Percentiles rank a stretch among this genome's conserved stretches.
Evolutionary conservation across 495 filamentous ascomycete genomes (phyloP).

Genomic region (Penicillium argentinense): DNA sequence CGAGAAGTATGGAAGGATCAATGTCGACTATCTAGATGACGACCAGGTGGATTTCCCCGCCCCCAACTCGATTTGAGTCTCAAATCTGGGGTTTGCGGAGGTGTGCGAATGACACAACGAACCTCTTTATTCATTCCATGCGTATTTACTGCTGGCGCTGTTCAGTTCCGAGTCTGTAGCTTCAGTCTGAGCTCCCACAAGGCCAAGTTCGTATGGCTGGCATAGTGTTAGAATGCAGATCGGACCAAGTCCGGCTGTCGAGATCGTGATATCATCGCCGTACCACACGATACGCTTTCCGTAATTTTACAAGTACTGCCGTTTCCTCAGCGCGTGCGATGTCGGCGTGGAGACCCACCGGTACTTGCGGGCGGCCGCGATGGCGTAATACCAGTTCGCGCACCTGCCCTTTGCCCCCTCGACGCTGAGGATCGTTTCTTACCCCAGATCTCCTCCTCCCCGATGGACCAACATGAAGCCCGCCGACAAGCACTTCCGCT

Average conservation of each 20-base stretch:
- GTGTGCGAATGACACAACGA: too few species aligned
- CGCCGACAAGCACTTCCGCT: slow-evolving; percentile 47
- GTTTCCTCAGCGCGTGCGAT: background rate
- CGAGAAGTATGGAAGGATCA: slow-evolving; percentile 34
- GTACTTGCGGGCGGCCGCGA: background rate
- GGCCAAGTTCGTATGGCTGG: too few species aligned
- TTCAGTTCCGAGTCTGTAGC: too few species aligned
- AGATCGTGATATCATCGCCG: slow-evolving; percentile 15
- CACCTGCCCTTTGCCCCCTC: background rate
- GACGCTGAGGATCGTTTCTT: too few species aligned
- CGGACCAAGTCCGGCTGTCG: background rate
- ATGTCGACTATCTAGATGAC: slow-evolving; percentile 41
- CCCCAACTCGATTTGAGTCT: slow-evolving; percentile 1
- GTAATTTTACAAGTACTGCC: background rate
- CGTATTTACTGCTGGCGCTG: too few species aligned
- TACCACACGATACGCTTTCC: slow-evolving; percentile 8
- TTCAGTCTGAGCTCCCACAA: too few species aligned
- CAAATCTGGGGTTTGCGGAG: too few species aligned
- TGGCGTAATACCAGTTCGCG: slow-evolving; percentile 2
- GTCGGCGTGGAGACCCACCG: background rate
- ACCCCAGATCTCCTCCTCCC: slow-evolving; percentile 33
- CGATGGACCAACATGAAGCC: slow-evolving; percentile 46
- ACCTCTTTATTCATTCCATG: too few species aligned
- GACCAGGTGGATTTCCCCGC: slow-evolving; percentile 40
- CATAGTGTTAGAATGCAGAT: too few species aligned